Base-by-base conservation (phyloP, 2,329 filamentous ascomycete species). In the Alternaria angustiovoidea region DNA sequence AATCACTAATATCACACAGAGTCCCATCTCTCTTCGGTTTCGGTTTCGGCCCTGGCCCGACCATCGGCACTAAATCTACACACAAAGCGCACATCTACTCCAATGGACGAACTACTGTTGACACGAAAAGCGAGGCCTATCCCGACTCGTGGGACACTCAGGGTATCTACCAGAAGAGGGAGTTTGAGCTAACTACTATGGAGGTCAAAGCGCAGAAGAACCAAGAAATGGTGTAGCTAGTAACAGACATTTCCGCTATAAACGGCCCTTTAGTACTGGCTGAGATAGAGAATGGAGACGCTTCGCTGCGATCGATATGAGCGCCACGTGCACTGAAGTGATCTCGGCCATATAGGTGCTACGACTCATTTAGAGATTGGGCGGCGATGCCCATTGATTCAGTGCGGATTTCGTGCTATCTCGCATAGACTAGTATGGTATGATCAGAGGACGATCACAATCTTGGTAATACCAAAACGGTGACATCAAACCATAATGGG, bases 131-230 rank as follows among this genome's bases (percentile, higher is more conserved):
- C 30, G 67, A 70, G 2, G 41, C 48, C 7, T 30, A 6, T 16
- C 20, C 56, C 14, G 69, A 72, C 28, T 70, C 68, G 3, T 72
- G 69, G 69, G 69, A 71, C 22, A 67, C 58, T 26, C 68, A 69
- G 41, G 69, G 69, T 18, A 72, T 72, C 43, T 71, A 65, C 43
- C 66, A 66, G n/a, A 71, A 68, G 26, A 64, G 57, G 18, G 69
- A 72, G 18, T 72, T 72, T 36, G 69, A 72, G 44, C 36, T 72
- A 44, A 71, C 67, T 8, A 67, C 57, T 2, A 58, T 72, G 51
- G 67, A 71, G 46, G 54, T 58, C 22, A 60, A 57, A 28, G 30
- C 48, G 9, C 54, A 61, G 6, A 59, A 59, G 30, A 57, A 47
- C 8, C 42, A 39, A 7, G 42, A 59, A 8, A 56, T 59, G 28